Evolutionary conservation across 1,284 basidiomycete genomes (phyloP), one percentile per base, ranked within the genome.

Genomic region (Tilletia indica): DNA sequence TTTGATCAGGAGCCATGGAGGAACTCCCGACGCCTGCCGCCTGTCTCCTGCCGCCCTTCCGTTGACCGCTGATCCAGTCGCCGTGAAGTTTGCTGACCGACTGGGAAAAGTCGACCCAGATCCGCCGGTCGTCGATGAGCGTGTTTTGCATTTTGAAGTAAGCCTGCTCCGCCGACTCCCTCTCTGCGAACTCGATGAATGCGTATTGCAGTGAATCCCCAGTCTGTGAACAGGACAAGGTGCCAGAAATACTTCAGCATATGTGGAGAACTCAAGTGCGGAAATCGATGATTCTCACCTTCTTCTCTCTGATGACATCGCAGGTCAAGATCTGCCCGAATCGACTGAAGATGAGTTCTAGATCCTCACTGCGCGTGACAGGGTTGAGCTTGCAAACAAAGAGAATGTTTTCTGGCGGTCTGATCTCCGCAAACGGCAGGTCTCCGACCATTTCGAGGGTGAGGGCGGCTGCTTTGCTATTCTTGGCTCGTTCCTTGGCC

Each of bases 131-230:
- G 84, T 99, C 96, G n/a, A 99, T 92, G 8, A 99, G 87, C 0
- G 99, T 96, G 81, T 97, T 98, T 85, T 99, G 96, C 96, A 99
- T 99, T 85, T 98, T 99, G 87, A 97, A 95, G 85, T 99, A 99
- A 16, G 94, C 96, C 90, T 77, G 68, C 84, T 99, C 96, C 1
- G 96, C 95, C 56, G 94, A 91, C 72, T 94, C 92, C 66, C 91
- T 87, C 84, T 92, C 91, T 83, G 97, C 94, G 86, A 97, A 99
- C 86, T 99, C 97, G 80, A 99, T 94, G 82, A 99, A 99, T 1
- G 97, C 96, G 84, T 99, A 99, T 84, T 99, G 96, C 73, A 99
- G 86, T 56, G 92, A 93, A 85, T 99, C 97, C 0, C 96, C 95
- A 4, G 94, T 95, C 85, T 74, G 63, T 9, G 19, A 31, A 31